Evolutionary conservation across 495 filamentous ascomycete genomes (phyloP).

Genomic region (Geopyxis carbonaria): DNA sequence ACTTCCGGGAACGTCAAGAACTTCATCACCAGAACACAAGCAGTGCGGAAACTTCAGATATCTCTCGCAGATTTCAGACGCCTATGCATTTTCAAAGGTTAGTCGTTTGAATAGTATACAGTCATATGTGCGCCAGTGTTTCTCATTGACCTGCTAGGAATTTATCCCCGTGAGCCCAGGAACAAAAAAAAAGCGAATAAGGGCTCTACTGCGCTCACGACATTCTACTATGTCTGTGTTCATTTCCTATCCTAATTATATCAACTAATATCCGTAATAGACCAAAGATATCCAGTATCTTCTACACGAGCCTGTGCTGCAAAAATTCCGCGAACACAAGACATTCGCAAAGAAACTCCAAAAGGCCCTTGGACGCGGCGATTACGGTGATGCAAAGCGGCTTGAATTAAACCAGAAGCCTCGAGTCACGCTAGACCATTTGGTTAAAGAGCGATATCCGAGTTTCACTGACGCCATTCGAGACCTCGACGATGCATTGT

Average conservation of each 20-base stretch:
- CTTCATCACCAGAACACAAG: slow-evolving; percentile 92
- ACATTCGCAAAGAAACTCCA: slow-evolving; percentile 90
- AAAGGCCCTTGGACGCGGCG: slow-evolving; percentile 72
- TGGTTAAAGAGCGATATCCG: slow-evolving; percentile 94
- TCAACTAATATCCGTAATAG: slow-evolving; percentile 47
- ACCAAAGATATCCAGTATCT: slow-evolving; percentile 97
- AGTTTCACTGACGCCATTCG: slow-evolving; percentile 89
- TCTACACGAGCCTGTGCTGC: slow-evolving; percentile 85
- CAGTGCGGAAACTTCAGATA: slow-evolving; percentile 92
- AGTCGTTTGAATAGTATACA: not conserved
- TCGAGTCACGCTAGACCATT: slow-evolving; percentile 77
- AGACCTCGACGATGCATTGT: slow-evolving; percentile 91
- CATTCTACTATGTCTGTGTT: slow-evolving; percentile 97
- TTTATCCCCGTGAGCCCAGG: slow-evolving; percentile 89
- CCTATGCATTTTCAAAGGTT: slow-evolving; percentile 95
- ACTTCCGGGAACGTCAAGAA: slow-evolving; percentile 89
- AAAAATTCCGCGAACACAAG: slow-evolving; percentile 95
- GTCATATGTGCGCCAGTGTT: not conserved
- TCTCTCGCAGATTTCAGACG: slow-evolving; percentile 92
- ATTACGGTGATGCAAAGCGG: slow-evolving; percentile 63
- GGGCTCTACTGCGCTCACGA: slow-evolving; percentile 71
- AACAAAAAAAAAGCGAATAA: slow-evolving; percentile 94
- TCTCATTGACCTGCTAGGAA: slow-evolving; percentile 50
- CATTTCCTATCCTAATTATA: slow-evolving; percentile 78
- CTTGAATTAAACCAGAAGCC: slow-evolving; percentile 53